phyloP scores from a whole-genome alignment of 768 basidiomycete species.

The Lactarius tabidus region DNA sequence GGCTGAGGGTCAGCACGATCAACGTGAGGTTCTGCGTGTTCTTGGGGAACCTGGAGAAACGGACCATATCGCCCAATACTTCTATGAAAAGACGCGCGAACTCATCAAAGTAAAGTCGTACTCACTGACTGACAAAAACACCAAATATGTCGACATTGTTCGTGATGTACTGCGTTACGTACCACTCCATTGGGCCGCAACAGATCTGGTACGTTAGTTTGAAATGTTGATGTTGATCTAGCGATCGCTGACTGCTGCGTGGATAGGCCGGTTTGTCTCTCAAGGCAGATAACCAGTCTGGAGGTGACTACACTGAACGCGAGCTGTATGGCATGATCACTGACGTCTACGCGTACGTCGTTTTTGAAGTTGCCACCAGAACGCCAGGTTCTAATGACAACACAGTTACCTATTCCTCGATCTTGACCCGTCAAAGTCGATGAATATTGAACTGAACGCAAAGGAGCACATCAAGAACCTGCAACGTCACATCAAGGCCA shows the following conservation, averaged over 20 bases:
- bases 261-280: slow-evolving; percentile 67
- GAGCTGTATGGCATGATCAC: slow-evolving; percentile 63
- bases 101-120: slow-evolving; percentile 54
- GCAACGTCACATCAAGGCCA: slow-evolving; percentile 50
- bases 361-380: slow-evolving; percentile 1
- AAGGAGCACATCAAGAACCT: slow-evolving; percentile 52
- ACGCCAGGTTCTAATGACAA: not conserved
- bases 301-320: slow-evolving; percentile 57
- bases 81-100: slow-evolving; percentile 59
- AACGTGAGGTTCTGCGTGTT: slow-evolving; percentile 43
- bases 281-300: slow-evolving; percentile 48
- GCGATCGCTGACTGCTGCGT: not conserved
- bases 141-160: slow-evolving; percentile 58
- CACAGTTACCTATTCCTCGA: slow-evolving; percentile 74
- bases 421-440: slow-evolving; percentile 53
- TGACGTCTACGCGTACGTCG: slow-evolving; percentile 67
- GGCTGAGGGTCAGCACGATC: slow-evolving; percentile 40
- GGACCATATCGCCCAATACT: slow-evolving; percentile 53
- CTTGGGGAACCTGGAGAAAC: slow-evolving; percentile 46
- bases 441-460: slow-evolving; percentile 51
- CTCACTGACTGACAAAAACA: slow-evolving; percentile 51
- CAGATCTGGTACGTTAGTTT: slow-evolving; percentile 53
- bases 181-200: slow-evolving; percentile 66
- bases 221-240: not conserved
- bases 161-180: slow-evolving; percentile 61